Base-by-base conservation (phyloP, 306 rosid species). In the Pterocarpus santalinus region DNA sequence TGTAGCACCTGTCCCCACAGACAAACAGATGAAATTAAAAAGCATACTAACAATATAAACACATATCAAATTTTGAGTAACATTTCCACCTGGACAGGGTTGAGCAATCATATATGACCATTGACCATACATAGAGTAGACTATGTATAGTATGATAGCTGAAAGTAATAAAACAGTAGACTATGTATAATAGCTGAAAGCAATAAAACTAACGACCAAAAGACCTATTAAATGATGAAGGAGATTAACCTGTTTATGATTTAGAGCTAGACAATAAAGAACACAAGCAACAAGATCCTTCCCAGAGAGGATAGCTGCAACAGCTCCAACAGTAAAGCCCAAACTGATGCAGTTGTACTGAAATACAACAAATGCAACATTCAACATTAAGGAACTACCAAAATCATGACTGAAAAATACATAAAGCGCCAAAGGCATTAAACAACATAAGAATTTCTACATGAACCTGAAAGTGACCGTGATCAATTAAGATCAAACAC, bases 291-390 rank as follows among this genome's bases (percentile, higher is more conserved):
- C 39, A 76, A 87, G 92, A 81, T 94, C 93, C 80, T 85, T 88
- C 69, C 86, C 88, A 39, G 93, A 83, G 43, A 90, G 85, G 83
- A 92, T 73, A 79, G 91, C 89, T 60, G 98, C 91, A 74, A 92
- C 79, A 80, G 98, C 96, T 78, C 88, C 98, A 62, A 89, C 53
- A 22, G 96, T 90, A 44, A 92, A 91, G 74, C 98, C 97, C 90
- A 94, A 86, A 86, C 98, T 92, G 83, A 92, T 94, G 81, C 96
- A 92, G 78, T 92, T 94, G 82, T 83, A 94, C 98, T 92, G 93
- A 78, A 69, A 79, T 73, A 65, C 63, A 79, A 63, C 13, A 82
- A 79, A 16, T 4, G 63, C 67, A 36, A 64, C 17, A 65, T 70
- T 68, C 69, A 56, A 70, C 64, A 70, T 44, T 13, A 74, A 44